These are phyloP conservation scores for Wickerhamiella sorbophila DNA, from an alignment of 805 yeast species.

Conservation along the genomic window DNA sequence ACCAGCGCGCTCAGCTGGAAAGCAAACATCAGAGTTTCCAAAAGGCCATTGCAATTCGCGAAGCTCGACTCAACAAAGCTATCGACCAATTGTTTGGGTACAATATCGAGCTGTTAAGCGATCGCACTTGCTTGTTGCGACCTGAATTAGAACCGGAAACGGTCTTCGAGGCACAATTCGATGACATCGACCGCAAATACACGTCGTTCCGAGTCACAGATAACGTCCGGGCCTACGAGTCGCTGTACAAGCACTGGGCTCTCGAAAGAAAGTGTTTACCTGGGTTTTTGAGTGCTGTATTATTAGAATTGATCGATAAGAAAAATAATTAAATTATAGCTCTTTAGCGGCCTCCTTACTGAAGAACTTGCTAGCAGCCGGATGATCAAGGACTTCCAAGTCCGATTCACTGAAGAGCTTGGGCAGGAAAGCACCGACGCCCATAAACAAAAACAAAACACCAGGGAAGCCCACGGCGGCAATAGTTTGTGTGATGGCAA, in stretches of 20 bases:
- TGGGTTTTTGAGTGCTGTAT: constrained; percentile 11
- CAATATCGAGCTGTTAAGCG: neutral
- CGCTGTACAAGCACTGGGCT: constrained; percentile 10
- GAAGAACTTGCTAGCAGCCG: constrained; percentile 32
- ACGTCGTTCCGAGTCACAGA: constrained; percentile 1
- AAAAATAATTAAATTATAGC: constrained; percentile 2
- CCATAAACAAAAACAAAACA: constrained; percentile 52
- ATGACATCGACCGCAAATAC: constrained; percentile 8
- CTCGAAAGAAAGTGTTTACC: constrained; percentile 10
- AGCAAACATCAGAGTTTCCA: neutral
- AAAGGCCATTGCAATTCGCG: neutral
- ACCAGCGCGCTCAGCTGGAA: neutral
- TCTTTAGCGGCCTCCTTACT: too few relatives aligned
- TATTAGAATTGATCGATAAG: constrained; percentile 4
- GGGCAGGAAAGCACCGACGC: constrained; percentile 50
- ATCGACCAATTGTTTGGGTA: neutral
- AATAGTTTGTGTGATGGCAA: constrained; percentile 68
- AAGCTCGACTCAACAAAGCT: neutral
- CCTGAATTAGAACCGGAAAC: constrained; percentile 4
- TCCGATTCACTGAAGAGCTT: constrained; percentile 46
- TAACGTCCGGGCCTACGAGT: neutral
- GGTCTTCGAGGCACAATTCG: constrained; percentile 7
- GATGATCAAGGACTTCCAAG: constrained; percentile 48
- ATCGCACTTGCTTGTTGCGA: neutral
- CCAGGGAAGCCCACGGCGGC: constrained; percentile 95